Percentiles rank a stretch among this genome's conserved stretches.
These are phyloP conservation scores for Zanthoxylum bungeanum DNA, from an alignment of 345 rosid genomes.

Conservation along the genomic window DNA sequence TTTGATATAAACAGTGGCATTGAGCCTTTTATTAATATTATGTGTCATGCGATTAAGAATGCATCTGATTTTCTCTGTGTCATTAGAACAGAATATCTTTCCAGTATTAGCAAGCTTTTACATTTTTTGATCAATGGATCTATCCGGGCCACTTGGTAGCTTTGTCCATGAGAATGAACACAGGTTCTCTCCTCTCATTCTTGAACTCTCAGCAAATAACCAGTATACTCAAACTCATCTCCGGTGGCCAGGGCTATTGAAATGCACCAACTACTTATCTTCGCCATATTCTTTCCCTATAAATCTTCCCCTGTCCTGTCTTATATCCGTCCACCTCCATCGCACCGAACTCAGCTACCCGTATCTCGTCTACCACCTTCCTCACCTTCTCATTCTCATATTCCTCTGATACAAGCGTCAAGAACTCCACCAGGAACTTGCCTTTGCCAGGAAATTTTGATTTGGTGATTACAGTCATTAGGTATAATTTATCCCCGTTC, in stretches of 20 bases:
- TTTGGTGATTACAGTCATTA: too few relatives aligned
- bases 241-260: neutral
- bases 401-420: slow-evolving; percentile 8
- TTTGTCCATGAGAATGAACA: neutral
- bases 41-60: neutral
- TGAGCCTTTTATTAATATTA: neutral
- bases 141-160: neutral
- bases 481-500: too few relatives aligned
- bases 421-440: neutral
- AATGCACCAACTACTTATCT: neutral
- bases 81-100: neutral
- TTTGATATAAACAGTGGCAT: neutral
- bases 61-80: neutral
- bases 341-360: neutral
- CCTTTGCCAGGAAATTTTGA: too few relatives aligned
- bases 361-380: neutral
- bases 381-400: neutral
- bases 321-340: slow-evolving; percentile 13
- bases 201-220: neutral
- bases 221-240: neutral
- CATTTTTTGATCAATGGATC: neutral
- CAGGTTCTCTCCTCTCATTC: slow-evolving; percentile 7
- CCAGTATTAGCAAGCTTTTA: too few relatives aligned
- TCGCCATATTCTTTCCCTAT: neutral
- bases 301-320: slow-evolving; percentile 15